phyloP scores from a whole-genome alignment of 441 rosid species.

The Hura crepitans region DNA sequence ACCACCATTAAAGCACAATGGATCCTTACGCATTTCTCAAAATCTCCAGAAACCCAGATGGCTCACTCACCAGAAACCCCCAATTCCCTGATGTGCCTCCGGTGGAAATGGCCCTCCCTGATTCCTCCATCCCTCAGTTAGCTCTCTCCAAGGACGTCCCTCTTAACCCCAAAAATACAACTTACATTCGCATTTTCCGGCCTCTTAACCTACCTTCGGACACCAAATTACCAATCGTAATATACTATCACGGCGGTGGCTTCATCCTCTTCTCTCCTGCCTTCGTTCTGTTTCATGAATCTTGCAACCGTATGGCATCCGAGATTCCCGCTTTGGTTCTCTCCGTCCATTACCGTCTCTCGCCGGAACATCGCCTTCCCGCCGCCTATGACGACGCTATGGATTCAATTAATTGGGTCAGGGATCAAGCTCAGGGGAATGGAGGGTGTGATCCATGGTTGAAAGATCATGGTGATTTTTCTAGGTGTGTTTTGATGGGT shows the following conservation, averaged over 20 bases:
- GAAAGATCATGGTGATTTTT: conserved; percentile 48
- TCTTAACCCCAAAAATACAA: conserved; percentile 38
- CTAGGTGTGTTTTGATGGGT: conserved; percentile 56
- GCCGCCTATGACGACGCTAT: conserved; percentile 77
- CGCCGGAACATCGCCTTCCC: conserved; percentile 86
- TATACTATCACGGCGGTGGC: conserved; percentile 82
- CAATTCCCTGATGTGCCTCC: conserved; percentile 37
- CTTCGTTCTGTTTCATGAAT: conserved; percentile 46
- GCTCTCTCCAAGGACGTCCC: conserved; percentile 50
- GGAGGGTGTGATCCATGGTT: conserved; percentile 54
- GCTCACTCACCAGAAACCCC: conserved; percentile 43
- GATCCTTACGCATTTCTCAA: conserved; percentile 50
- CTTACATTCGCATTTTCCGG: conserved; percentile 53
- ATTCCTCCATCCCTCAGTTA: conserved; percentile 22
- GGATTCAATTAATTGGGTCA: conserved; percentile 63
- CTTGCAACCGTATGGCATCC: conserved; percentile 46
- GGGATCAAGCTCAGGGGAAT: conserved; percentile 38
- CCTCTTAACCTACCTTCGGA: conserved; percentile 38
- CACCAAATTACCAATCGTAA: conserved; percentile 51
- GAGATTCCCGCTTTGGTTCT: conserved; percentile 44
- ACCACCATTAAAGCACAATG: neutral
- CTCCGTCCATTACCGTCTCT: conserved; percentile 74
- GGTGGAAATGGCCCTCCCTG: conserved; percentile 19
- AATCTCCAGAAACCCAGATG: conserved; percentile 47
- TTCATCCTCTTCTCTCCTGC: conserved; percentile 55